Conservation (phyloP, 345 rosid genomes). For the Arabidopsis arenosa region DNA sequence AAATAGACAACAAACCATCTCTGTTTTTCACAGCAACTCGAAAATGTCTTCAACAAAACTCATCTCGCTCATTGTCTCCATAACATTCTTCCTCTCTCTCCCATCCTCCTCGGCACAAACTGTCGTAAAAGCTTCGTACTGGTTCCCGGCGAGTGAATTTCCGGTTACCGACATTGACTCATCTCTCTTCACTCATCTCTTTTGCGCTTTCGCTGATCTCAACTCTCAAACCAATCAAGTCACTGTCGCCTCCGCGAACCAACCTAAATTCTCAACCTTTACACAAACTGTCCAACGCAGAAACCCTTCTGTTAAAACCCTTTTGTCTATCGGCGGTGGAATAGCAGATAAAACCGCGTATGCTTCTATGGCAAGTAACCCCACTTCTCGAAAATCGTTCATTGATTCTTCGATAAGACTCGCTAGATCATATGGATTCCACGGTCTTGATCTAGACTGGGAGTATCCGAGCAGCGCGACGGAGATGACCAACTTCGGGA, state of each 20-base stretch:
- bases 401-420: slow-evolving; percentile 60
- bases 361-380: slow-evolving; percentile 60
- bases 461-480: slow-evolving; percentile 50
- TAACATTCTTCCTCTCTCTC: slow-evolving; percentile 30
- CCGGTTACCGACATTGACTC: slow-evolving; percentile 54
- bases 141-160: slow-evolving; percentile 48
- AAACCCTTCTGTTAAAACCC: slow-evolving; percentile 60
- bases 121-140: slow-evolving; percentile 62
- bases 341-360: slow-evolving; percentile 33
- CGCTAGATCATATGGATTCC: slow-evolving; percentile 55
- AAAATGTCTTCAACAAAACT: slow-evolving; percentile 32
- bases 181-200: slow-evolving; percentile 66
- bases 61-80: slow-evolving; percentile 24
- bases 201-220: slow-evolving; percentile 59
- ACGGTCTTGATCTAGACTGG: slow-evolving; percentile 78
- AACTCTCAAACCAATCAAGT: slow-evolving; percentile 51
- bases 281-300: slow-evolving; percentile 55
- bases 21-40: slow-evolving; percentile 31
- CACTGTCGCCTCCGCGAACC: slow-evolving; percentile 50
- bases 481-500: slow-evolving; percentile 58
- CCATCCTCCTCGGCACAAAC: slow-evolving; percentile 42
- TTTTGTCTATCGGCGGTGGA: slow-evolving; percentile 70
- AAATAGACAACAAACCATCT: slow-evolving; percentile 29
- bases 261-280: slow-evolving; percentile 57
- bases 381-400: slow-evolving; percentile 55